Evolutionary conservation across 2,329 filamentous ascomycete species (phyloP).

Genomic region (Xylariaceae sp.): DNA sequence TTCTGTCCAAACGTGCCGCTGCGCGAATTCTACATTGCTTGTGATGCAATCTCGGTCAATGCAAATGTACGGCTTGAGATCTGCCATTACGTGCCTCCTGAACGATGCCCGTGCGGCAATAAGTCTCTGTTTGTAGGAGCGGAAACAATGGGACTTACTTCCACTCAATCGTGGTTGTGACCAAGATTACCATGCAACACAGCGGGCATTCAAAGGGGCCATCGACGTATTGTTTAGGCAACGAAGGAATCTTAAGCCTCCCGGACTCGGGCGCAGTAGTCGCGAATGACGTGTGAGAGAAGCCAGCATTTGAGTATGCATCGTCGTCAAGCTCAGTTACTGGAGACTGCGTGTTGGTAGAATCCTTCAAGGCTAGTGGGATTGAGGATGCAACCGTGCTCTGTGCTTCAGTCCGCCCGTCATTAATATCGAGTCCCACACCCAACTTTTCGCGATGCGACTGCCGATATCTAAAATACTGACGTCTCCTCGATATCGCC

Average conservation of each 20-base stretch:
- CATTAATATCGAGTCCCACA: conserved; percentile 19
- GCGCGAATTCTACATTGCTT: conserved; percentile 17
- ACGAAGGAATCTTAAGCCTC: conserved; percentile 19
- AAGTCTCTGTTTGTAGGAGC: not conserved
- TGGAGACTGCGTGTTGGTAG: not conserved
- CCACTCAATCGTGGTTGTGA: conserved; percentile 28
- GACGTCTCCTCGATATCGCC: conserved; percentile 32
- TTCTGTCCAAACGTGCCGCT: conserved; percentile 20
- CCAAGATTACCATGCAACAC: conserved; percentile 34
- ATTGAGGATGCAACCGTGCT: conserved; percentile 25
- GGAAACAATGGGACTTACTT: conserved; percentile 19
- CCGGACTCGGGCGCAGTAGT: conserved; percentile 19
- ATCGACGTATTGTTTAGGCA: conserved; percentile 18
- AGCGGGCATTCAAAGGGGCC: conserved; percentile 38
- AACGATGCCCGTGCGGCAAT: not conserved
- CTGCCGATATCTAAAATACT: conserved; percentile 36
- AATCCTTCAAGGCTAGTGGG: conserved; percentile 14
- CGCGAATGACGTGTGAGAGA: conserved; percentile 30
- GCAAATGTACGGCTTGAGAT: conserved; percentile 38
- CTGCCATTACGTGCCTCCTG: conserved; percentile 34
- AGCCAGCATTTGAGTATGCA: conserved; percentile 17
- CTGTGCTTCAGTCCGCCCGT: conserved; percentile 6
- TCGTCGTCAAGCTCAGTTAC: conserved; percentile 17
- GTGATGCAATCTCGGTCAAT: conserved; percentile 25
- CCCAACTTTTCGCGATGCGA: conserved; percentile 32